Evolutionary conservation across 208 protist species (phyloP).

Genomic region (Wallacemonas sp.): DNA sequence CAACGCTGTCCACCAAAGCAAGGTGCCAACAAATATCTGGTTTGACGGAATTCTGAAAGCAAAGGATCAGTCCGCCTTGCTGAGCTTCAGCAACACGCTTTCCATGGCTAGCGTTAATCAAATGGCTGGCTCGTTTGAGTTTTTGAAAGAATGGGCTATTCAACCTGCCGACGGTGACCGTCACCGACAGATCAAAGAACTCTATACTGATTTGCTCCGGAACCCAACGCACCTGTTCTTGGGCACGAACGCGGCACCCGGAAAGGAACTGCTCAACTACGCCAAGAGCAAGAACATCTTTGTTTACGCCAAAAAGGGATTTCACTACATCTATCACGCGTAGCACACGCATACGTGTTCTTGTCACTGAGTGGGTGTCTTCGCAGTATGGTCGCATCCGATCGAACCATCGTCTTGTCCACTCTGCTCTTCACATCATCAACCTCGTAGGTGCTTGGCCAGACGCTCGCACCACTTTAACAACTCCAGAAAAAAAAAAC

Average conservation of each 20-base stretch:
- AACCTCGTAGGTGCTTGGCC: too few species aligned
- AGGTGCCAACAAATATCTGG: slow-evolving; percentile 69
- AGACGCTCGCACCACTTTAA: too few species aligned
- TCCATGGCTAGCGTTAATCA: slow-evolving; percentile 64
- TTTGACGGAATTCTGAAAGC: slow-evolving; percentile 78
- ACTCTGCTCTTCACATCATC: too few species aligned
- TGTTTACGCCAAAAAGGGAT: slow-evolving; percentile 76
- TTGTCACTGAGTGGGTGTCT: not conserved
- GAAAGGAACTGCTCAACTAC: slow-evolving; percentile 75
- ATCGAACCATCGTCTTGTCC: too few species aligned
- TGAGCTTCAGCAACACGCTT: slow-evolving; percentile 53
- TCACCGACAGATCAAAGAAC: slow-evolving; percentile 67
- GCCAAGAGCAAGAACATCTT: slow-evolving; percentile 80
- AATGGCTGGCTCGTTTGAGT: slow-evolving; percentile 56
- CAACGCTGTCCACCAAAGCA: slow-evolving; percentile 64
- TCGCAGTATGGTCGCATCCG: not conserved
- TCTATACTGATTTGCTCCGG: slow-evolving; percentile 49
- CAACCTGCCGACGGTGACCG: slow-evolving; percentile 73
- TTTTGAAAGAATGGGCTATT: slow-evolving; percentile 62
- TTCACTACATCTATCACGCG: slow-evolving; percentile 61
- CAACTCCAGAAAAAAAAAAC: too few species aligned
- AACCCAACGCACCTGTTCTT: slow-evolving; percentile 76
- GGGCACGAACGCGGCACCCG: slow-evolving; percentile 58
- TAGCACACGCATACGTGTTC: too few species aligned
- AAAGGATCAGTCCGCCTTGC: slow-evolving; percentile 52